A percentile compares a stretch with the other conserved stretches of the same genome.
phyloP scores from a whole-genome alignment of 495 filamentous ascomycete genomes.

The Pseudevernia furfuracea region DNA sequence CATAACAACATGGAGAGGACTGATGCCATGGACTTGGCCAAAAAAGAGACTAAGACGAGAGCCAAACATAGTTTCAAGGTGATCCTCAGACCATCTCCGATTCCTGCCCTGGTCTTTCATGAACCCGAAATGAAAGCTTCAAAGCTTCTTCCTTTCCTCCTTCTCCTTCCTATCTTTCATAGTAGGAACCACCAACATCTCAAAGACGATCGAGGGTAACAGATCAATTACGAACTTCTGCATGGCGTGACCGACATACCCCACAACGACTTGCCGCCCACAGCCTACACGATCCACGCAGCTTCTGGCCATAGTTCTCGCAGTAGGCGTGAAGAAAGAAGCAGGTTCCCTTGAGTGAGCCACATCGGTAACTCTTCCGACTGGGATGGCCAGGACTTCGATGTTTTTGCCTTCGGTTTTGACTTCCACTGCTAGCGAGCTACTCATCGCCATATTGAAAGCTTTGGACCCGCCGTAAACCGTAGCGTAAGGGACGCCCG shows the following conservation, averaged over 20 bases:
- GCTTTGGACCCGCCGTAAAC: constrained; percentile 44
- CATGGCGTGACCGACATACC: constrained; percentile 12
- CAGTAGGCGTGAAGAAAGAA: constrained; percentile 8
- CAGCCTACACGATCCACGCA: constrained; percentile 13
- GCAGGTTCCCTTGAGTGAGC: not conserved
- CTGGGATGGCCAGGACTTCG: constrained; percentile 4
- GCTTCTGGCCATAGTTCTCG: constrained; percentile 8
- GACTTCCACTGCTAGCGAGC: constrained; percentile 17
- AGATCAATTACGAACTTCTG: constrained; percentile 6
- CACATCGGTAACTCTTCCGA: constrained; percentile 12
- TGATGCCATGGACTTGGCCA: not conserved
- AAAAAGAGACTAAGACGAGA: no score
- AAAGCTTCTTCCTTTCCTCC: not conserved
- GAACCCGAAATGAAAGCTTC: not conserved
- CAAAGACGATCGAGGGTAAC: not conserved
- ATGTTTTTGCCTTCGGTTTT: constrained; percentile 10
- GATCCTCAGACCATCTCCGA: not conserved
- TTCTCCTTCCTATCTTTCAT: constrained; percentile 8
- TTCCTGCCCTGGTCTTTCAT: not conserved
- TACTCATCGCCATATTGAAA: constrained; percentile 41
- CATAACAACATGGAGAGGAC: not conserved
- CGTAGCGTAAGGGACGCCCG: constrained; percentile 31
- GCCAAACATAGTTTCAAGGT: not conserved
- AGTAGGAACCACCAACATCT: not conserved
- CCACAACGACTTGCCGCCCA: constrained; percentile 4